These are phyloP conservation scores for Astragalus glycyphyllos DNA, from an alignment of 306 rosid genomes.

Conservation along the genomic window DNA sequence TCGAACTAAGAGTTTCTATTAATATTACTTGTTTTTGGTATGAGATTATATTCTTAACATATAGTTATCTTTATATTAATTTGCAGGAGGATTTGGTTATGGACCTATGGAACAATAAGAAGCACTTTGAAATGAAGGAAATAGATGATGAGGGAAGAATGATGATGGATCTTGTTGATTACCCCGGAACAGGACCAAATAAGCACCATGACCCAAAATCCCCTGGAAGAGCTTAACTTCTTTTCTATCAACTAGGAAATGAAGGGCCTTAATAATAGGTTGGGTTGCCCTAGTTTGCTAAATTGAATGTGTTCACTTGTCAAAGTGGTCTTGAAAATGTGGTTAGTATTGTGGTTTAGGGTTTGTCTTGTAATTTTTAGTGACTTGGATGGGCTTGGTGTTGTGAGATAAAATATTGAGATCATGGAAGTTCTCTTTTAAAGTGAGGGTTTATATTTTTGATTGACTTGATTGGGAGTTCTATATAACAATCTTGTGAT, in stretches of 20 bases:
- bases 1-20: too few relatives aligned
- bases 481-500: too few relatives aligned
- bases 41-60: not conserved
- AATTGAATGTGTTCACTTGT: too few relatives aligned
- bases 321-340: too few relatives aligned
- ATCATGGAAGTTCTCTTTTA: too few relatives aligned
- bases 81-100: slow-evolving; percentile 36
- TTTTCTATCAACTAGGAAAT: not conserved
- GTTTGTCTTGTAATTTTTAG: too few relatives aligned
- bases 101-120: slow-evolving; percentile 7
- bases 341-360: too few relatives aligned
- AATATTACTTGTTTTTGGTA: too few relatives aligned
- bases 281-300: slow-evolving; percentile 2
- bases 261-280: not conserved
- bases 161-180: slow-evolving; percentile 45
- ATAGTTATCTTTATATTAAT: not conserved
- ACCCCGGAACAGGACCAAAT: slow-evolving; percentile 45
- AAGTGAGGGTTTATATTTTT: too few relatives aligned
- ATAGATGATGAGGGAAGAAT: slow-evolving; percentile 38
- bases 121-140: slow-evolving; percentile 26
- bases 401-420: too few relatives aligned
- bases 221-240: slow-evolving; percentile 45
- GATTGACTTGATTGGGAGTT: too few relatives aligned
- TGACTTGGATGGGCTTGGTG: too few relatives aligned
- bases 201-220: slow-evolving; percentile 47